Evolutionary conservation across 345 rosid species (phyloP).

Genomic region (Theobroma cacao): DNA sequence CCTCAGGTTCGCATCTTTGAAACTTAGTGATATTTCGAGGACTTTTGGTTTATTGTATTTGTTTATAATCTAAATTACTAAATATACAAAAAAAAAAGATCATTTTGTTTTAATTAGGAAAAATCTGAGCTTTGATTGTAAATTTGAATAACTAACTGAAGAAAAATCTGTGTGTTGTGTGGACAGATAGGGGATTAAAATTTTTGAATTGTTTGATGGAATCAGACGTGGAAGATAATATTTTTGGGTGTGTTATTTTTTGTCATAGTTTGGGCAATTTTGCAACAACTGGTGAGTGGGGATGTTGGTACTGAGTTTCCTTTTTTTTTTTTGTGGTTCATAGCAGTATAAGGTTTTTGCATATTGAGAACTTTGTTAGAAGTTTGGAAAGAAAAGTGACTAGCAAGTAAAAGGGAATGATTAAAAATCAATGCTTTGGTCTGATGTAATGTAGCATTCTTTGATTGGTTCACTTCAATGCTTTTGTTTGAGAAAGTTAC

Average conservation of each 20-base stretch:
- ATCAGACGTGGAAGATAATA: not conserved
- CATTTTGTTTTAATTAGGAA: not conserved
- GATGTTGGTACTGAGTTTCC: not conserved
- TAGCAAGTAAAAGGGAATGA: not conserved
- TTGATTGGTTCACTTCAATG: conserved; percentile 7
- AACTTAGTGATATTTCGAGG: not conserved
- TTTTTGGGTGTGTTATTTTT: not conserved
- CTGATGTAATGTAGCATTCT: not conserved
- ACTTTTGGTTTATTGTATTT: not conserved
- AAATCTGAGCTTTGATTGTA: not conserved
- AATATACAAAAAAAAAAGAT: not conserved
- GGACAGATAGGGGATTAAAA: not conserved
- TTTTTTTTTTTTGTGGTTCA: too few species aligned
- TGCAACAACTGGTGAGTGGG: not conserved
- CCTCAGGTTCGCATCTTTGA: conserved; percentile 52
- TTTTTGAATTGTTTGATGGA: not conserved
- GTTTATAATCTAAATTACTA: not conserved
- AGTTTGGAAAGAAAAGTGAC: not conserved
- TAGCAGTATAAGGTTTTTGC: not conserved
- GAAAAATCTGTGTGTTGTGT: not conserved
- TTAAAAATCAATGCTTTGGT: not conserved
- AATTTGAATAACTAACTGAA: not conserved
- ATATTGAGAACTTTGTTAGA: not conserved
- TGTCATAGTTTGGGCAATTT: not conserved
- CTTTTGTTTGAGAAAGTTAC: not conserved